A percentile compares a stretch with the other conserved stretches of the same genome.
phyloP scores from a whole-genome alignment of 768 basidiomycete species.

The Termitomyces sp. region DNA sequence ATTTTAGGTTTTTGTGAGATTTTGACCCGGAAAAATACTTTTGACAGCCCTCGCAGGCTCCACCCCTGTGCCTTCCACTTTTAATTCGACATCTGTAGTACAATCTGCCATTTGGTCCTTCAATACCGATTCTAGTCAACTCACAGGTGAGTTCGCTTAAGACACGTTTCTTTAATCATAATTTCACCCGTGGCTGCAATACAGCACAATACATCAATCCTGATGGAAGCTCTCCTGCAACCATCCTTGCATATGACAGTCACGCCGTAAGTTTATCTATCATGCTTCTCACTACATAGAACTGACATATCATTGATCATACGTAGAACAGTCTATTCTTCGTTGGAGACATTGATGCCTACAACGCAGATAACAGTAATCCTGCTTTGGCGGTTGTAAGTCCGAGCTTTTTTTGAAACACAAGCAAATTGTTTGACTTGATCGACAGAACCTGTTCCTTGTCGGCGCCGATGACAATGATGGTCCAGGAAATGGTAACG shows the following conservation, averaged over 20 bases:
- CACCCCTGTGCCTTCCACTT: conserved; percentile 23
- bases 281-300: neutral
- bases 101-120: conserved; percentile 49
- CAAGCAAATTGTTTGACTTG: neutral
- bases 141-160: conserved; percentile 30
- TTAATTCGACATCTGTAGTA: conserved; percentile 15
- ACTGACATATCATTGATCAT: neutral
- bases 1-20: neutral
- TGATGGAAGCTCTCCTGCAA: conserved; percentile 34
- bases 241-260: conserved; percentile 36
- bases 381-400: conserved; percentile 33
- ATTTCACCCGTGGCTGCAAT: neutral
- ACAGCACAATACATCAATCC: conserved; percentile 46
- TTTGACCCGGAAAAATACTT: neutral
- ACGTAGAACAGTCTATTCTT: conserved; percentile 39
- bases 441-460: conserved; percentile 15
- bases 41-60: conserved; percentile 29
- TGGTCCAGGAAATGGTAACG: neutral
- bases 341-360: conserved; percentile 37
- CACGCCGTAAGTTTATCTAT: conserved; percentile 19
- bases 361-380: conserved; percentile 29
- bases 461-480: conserved; percentile 1
- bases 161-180: neutral
- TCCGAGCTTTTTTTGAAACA: conserved; percentile 2
- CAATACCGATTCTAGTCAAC: conserved; percentile 31